phyloP scores from a whole-genome alignment of 1,139 yeast genomes.

The Geotrichum europaeum region DNA sequence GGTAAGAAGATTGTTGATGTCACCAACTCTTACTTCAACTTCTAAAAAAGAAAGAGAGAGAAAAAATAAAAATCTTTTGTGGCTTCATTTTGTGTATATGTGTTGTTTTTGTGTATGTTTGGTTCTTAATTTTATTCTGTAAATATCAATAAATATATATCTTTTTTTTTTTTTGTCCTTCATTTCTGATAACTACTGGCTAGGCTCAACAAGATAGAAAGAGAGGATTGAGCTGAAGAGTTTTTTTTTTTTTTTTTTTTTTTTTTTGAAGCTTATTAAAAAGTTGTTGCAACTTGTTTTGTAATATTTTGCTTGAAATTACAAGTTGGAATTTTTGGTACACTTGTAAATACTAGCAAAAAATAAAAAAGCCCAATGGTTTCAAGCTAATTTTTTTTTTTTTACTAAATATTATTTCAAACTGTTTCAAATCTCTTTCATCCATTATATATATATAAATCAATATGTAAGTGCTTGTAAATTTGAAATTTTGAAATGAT shows the following conservation, averaged over 20 bases:
- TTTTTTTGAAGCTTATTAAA: no score
- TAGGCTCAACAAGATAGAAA: no score
- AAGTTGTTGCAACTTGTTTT: no score
- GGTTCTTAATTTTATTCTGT: neutral
- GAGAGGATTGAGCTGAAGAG: no score
- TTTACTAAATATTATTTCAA: neutral
- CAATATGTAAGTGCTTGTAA: neutral
- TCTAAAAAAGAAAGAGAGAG: slow-evolving; percentile 19
- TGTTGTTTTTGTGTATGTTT: neutral
- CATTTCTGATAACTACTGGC: neutral
- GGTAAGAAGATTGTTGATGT: slow-evolving; percentile 95
- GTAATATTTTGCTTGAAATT: no score
- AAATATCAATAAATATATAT: neutral
- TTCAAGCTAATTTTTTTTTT: no score
- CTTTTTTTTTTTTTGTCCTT: neutral
- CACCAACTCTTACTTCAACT: slow-evolving; percentile 69
- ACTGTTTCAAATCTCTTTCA: neutral
- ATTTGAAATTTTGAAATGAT: neutral
- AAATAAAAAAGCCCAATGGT: no score
- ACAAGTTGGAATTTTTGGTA: no score
- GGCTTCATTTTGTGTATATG: neutral
- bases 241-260: neutral
- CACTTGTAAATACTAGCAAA: no score
- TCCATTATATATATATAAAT: neutral
- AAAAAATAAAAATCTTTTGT: neutral